Evolutionary conservation across 305 asterid genomes (phyloP), one percentile per base, ranked within the genome.

Genomic region (Fraxinus baroniana): DNA sequence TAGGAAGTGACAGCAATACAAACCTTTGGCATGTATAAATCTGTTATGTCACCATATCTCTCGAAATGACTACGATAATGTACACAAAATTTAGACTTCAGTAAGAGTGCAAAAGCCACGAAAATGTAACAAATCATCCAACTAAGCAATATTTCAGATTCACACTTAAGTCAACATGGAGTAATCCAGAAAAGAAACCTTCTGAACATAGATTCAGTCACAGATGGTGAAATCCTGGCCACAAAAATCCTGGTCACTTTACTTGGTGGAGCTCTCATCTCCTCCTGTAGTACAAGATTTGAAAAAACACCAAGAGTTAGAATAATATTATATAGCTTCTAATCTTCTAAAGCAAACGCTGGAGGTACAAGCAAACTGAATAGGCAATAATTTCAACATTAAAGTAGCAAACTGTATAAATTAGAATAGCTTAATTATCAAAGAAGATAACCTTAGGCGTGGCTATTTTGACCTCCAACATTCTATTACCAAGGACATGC

Each of bases 1-100:
- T 20, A 70, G 64, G 24, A 41, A 66, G 73, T 30, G 52, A 75
- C 76, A 37, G 55, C 84, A 85, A 66, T 78, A 76, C 55, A 78
- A 84, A 96, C 99, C 99, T 96, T 96, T 79, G 98, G 99, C 99
- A 94, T 93, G 93, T 96, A 96, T 44, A 93, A 81, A 89, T 96
- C 98, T 52, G 97, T 91, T 84, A 96, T 92, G 30, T 90, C 97
- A 26, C 99, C 99, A 5, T 87, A 94, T 83, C 91, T 93, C 89
- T 93, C 99, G 32, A 96, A 96, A 90, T 96, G 93, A 85, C 99
- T 94, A 80, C 70, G 49, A 76, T 60, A 74, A 77, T 22, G 72
- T 13, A 70, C 74, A 28, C 22, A 74, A 82, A 60, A 79, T 41
- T 84, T 75, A 86, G 84, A 82, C 78, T 22, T 17, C n/a, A 76